Base-by-base conservation (phyloP, 345 rosid species). In the Geranium rotundifolium region DNA sequence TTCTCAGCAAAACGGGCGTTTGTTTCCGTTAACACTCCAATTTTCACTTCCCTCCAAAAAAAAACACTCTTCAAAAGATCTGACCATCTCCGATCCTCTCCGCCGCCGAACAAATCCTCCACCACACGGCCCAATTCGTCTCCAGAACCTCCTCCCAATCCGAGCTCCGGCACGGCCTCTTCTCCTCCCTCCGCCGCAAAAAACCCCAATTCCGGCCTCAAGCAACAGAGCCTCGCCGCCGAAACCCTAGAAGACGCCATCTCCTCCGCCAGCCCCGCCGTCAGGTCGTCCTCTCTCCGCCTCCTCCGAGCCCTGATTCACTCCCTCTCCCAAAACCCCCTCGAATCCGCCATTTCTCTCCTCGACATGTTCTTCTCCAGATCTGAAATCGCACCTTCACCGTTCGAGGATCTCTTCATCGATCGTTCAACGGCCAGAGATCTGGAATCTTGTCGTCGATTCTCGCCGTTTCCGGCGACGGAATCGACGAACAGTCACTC, bases 361-460 rank as follows among this genome's bases (percentile, higher is more conserved):
- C 72, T 81, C n/a, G 67, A 57, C 61, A n/a, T 81, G 46, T 83
- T 83, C 73, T 50, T 73, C 19, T 78, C 85, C 5, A 68, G 88
- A 17, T 73, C 84, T 5, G 85, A 83, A 63, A 20, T 83, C 16
- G 80, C 82, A 12, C 81, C 82, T 0, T 29, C 34, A 1, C 72
- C 80, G 12, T 85, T 86, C 64, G 76, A 83, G 67, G 78, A 72
- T 27, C 70, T 83, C 61, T 86, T 83, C 63, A 63, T 86, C 0
- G 76, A 30, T 71, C 81, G 81, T 74, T 78, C 66, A 64, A 75
- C 16, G 80, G 75, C 29, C 75, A 64, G 50, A 72, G 86, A 65
- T 63, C 76, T 15, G 70, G 50, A 18, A 75, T 83, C 46, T 63
- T 77, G n/a, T n/a, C n/a, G n/a, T n/a, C n/a, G n/a, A n/a, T n/a